A percentile compares a stretch with the other conserved stretches of the same genome.
phyloP scores from a whole-genome alignment of 129 eudicot species.

The Tagetes patula region DNA sequence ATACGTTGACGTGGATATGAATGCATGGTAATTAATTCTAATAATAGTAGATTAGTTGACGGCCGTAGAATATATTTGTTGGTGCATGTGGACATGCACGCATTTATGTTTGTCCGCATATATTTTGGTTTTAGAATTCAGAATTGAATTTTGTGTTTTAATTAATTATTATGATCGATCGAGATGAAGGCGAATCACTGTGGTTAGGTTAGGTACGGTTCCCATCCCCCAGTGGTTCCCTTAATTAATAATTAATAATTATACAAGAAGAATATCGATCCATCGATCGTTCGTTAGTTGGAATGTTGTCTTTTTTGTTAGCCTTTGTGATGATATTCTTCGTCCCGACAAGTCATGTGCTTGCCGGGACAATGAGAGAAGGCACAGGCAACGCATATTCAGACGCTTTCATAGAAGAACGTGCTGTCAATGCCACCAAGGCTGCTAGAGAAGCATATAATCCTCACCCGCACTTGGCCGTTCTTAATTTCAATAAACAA shows the following conservation, averaged over 20 bases:
- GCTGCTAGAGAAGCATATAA: slow-evolving; percentile 31
- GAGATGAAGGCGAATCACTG: slow-evolving; percentile 44
- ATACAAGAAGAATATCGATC: background rate
- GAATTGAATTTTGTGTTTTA: background rate
- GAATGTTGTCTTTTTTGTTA: slow-evolving; percentile 28
- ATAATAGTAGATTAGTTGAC: too few species aligned
- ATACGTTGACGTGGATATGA: too few species aligned
- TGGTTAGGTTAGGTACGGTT: slow-evolving; percentile 34
- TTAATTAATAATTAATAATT: background rate
- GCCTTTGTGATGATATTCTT: slow-evolving; percentile 20
- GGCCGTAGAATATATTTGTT: too few species aligned
- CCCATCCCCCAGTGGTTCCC: slow-evolving; percentile 40
- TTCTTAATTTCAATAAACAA: slow-evolving; percentile 38
- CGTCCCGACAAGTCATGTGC: slow-evolving; percentile 16
- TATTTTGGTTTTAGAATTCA: background rate
- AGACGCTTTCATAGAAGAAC: slow-evolving; percentile 37
- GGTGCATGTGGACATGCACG: too few species aligned
- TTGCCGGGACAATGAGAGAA: slow-evolving; percentile 27
- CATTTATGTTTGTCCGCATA: too few species aligned
- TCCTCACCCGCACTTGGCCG: slow-evolving; percentile 41
- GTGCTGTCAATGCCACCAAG: slow-evolving; percentile 35
- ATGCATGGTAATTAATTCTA: too few species aligned
- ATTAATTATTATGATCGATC: background rate
- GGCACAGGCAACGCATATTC: slow-evolving; percentile 3
- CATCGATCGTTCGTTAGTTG: background rate